Evolutionary conservation across 1,284 basidiomycete species (phyloP).

Genomic region (Cutaneotrichosporon cutaneum): DNA sequence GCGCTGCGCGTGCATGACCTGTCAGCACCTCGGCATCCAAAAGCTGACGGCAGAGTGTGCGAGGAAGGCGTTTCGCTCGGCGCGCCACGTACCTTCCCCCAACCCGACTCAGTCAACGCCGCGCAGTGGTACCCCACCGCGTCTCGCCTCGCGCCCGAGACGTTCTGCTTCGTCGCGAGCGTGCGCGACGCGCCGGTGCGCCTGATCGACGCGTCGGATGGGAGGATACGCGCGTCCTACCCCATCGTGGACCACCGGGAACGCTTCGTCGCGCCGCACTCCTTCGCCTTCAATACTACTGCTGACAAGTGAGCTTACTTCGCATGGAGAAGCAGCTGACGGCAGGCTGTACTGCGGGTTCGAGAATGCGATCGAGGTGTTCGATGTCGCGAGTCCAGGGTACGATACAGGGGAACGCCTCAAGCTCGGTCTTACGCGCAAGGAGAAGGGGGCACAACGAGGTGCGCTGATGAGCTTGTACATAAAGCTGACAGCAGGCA

Average conservation of each 20-base stretch:
- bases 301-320: slow-evolving; percentile 64
- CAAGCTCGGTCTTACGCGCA: slow-evolving; percentile 71
- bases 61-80: slow-evolving; percentile 4
- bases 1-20: slow-evolving; percentile 34
- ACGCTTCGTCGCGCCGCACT: slow-evolving; percentile 78
- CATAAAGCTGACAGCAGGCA: slow-evolving; percentile 58
- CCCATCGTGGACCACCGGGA: slow-evolving; percentile 86
- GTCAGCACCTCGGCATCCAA: slow-evolving; percentile 23
- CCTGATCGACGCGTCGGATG: slow-evolving; percentile 72
- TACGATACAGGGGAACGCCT: slow-evolving; percentile 60
- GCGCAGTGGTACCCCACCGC: slow-evolving; percentile 79
- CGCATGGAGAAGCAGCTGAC: no score
- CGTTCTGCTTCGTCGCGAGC: slow-evolving; percentile 76
- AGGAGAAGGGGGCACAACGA: slow-evolving; percentile 78
- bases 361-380: slow-evolving; percentile 83
- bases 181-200: slow-evolving; percentile 78
- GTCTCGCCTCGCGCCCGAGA: slow-evolving; percentile 59
- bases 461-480: slow-evolving; percentile 56
- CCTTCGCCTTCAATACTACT: slow-evolving; percentile 70
- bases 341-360: slow-evolving; percentile 82
- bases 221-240: slow-evolving; percentile 85
- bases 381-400: slow-evolving; percentile 61
- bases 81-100: slow-evolving; percentile 47
- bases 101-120: slow-evolving; percentile 70
- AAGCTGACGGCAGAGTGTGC: background rate